A percentile compares a stretch with the other conserved stretches of the same genome.
phyloP scores from a whole-genome alignment of 257 asterid species.

The Solanum megistacrolobum region DNA sequence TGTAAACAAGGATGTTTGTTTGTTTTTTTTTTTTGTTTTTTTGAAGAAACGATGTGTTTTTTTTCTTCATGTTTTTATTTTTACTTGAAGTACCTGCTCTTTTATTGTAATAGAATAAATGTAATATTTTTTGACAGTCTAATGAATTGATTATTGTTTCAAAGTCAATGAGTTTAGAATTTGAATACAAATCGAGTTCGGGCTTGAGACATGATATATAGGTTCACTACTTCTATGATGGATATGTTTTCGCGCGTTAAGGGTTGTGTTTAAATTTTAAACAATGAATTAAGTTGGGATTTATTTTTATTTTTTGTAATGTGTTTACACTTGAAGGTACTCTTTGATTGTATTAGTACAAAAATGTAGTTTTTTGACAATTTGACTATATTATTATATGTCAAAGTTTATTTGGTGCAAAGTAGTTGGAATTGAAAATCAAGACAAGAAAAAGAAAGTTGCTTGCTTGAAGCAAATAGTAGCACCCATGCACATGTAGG shows the following conservation, averaged over 20 bases:
- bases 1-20: background rate
- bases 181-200: background rate
- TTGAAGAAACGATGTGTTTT: background rate
- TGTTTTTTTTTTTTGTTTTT: background rate
- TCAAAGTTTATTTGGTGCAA: slow-evolving; percentile 3
- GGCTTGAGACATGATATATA: background rate
- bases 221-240: background rate
- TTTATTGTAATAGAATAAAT: background rate
- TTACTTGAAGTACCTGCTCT: background rate
- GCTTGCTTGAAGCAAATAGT: background rate
- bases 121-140: background rate
- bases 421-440: background rate
- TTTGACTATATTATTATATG: background rate
- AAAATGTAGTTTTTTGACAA: background rate
- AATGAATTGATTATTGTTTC: background rate
- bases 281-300: background rate
- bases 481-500: background rate
- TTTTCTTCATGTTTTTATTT: background rate
- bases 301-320: background rate
- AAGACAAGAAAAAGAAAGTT: background rate
- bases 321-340: background rate
- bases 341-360: background rate
- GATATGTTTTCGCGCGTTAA: background rate
- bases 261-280: background rate
- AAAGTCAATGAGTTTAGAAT: background rate